Conservation (phyloP, 2,329 filamentous ascomycete species). For the Aureobasidium sp. region DNA sequence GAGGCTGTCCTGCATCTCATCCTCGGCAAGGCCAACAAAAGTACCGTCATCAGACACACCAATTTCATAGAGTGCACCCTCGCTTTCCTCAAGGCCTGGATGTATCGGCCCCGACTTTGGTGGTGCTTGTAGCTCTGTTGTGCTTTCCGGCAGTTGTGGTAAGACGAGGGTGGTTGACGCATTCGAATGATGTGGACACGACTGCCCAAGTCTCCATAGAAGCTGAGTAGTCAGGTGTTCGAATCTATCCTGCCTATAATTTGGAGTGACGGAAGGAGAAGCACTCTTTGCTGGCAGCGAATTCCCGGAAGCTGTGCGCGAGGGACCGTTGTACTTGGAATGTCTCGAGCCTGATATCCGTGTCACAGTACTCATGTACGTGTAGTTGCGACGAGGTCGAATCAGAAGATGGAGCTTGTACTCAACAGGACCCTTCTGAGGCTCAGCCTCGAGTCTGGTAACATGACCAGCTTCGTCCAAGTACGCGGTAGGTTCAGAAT, state of each 20-base stretch:
- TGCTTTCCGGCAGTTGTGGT: conserved; percentile 61
- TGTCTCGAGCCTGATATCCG: conserved; percentile 42
- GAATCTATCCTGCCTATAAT: conserved; percentile 72
- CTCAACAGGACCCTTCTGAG: conserved; percentile 87
- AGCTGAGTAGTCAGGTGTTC: conserved; percentile 92
- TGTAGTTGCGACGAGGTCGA: conserved; percentile 66
- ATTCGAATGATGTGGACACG: conserved; percentile 79
- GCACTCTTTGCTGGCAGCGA: conserved; percentile 26
- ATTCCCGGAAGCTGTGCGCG: conserved; percentile 26
- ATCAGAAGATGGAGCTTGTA: conserved; percentile 91
- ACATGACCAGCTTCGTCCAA: conserved; percentile 35
- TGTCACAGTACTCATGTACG: conserved; percentile 56
- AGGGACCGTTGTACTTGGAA: conserved; percentile 15
- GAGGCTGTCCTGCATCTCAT: conserved; percentile 88
- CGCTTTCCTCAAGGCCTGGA: conserved; percentile 81
- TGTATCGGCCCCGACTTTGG: conserved; percentile 47
- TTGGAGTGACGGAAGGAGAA: conserved; percentile 44
- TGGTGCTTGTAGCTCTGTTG: conserved; percentile 50
- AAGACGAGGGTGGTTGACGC: conserved; percentile 66
- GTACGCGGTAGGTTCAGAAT: background rate
- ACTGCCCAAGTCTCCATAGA: conserved; percentile 90
- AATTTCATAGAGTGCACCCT: conserved; percentile 91
- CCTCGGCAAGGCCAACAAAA: conserved; percentile 75
- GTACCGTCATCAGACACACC: conserved; percentile 92
- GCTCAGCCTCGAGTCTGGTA: conserved; percentile 75